These are phyloP conservation scores for Penicillium sp. DNA, from an alignment of 2,329 filamentous ascomycete genomes.

Conservation along the genomic window DNA sequence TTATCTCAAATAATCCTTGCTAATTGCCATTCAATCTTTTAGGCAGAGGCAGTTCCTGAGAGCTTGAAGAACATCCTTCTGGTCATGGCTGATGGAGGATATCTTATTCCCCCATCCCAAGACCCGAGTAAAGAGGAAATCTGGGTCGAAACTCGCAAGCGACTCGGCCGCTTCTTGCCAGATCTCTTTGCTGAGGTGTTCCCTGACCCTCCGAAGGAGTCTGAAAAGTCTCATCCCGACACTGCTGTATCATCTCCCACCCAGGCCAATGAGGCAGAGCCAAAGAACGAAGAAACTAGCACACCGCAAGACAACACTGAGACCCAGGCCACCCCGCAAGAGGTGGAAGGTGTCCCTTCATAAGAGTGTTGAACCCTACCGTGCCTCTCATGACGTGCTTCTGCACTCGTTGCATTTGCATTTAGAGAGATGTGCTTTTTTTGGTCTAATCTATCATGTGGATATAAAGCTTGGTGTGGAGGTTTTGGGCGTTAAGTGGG, in stretches of 20 bases:
- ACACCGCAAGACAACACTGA: constrained; percentile 2
- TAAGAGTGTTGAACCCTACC: neutral
- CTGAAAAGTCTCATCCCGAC: constrained; percentile 18
- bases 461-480: constrained; percentile 16
- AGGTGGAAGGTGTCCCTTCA: constrained; percentile 2
- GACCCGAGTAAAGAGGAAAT: constrained; percentile 54
- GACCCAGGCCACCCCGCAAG: neutral
- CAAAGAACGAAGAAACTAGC: constrained; percentile 12
- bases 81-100: constrained; percentile 89
- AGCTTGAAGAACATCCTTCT: constrained; percentile 94
- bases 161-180: constrained; percentile 62
- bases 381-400: neutral
- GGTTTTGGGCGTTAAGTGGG: constrained; percentile 2
- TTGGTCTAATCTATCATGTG: constrained; percentile 13
- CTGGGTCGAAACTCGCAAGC: constrained; percentile 63
- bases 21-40: constrained; percentile 10
- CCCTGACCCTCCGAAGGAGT: constrained; percentile 38
- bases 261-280: constrained; percentile 16
- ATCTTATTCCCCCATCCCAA: constrained; percentile 68
- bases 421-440: constrained; percentile 9
- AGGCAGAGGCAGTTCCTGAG: constrained; percentile 95
- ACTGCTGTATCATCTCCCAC: constrained; percentile 22
- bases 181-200: constrained; percentile 61
- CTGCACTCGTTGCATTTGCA: constrained; percentile 14
- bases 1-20: neutral